Conservation (phyloP, 345 rosid species). For the Iberis pinnata region DNA sequence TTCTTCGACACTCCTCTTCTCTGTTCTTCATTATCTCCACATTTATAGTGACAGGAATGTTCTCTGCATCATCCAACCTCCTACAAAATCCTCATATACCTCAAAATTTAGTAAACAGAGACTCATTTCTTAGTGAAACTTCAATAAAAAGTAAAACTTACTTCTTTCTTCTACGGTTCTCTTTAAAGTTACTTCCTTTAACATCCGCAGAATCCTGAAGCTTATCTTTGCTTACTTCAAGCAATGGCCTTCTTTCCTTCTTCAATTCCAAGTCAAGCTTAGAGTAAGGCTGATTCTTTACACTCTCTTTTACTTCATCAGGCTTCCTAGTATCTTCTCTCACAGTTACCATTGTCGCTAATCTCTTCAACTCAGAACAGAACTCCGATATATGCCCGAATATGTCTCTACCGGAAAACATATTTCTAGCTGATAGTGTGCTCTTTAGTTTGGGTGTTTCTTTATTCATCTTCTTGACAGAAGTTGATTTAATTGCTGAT, state of each 20-base stretch:
- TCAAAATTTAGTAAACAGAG: no score
- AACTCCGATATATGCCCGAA: constrained; percentile 71
- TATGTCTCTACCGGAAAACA: constrained; percentile 75
- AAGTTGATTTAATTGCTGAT: constrained; percentile 44
- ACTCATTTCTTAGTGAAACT: no score
- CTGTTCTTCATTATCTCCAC: constrained; percentile 45
- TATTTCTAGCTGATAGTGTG: constrained; percentile 71
- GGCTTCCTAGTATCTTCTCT: constrained; percentile 41
- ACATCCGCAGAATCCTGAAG: constrained; percentile 22
- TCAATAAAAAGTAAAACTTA: constrained; percentile 23
- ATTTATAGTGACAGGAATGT: constrained; percentile 44
- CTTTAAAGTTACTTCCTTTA: constrained; percentile 41
- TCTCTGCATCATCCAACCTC: constrained; percentile 49
- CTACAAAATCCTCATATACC: constrained; percentile 15
- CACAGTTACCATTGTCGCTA: constrained; percentile 62
- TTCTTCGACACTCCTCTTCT: constrained; percentile 40
- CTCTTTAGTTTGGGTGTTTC: constrained; percentile 47
- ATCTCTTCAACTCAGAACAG: constrained; percentile 70
- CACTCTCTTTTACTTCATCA: not conserved
- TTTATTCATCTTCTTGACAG: constrained; percentile 48
- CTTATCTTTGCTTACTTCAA: constrained; percentile 37
- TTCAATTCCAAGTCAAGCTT: constrained; percentile 31
- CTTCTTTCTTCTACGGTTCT: constrained; percentile 50
- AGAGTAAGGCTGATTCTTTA: constrained; percentile 26
- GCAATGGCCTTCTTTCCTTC: constrained; percentile 58